Evolutionary conservation across 179 eudicot genomes (phyloP), one percentile per base, ranked within the genome.

Genomic region (Beta lomatogona): DNA sequence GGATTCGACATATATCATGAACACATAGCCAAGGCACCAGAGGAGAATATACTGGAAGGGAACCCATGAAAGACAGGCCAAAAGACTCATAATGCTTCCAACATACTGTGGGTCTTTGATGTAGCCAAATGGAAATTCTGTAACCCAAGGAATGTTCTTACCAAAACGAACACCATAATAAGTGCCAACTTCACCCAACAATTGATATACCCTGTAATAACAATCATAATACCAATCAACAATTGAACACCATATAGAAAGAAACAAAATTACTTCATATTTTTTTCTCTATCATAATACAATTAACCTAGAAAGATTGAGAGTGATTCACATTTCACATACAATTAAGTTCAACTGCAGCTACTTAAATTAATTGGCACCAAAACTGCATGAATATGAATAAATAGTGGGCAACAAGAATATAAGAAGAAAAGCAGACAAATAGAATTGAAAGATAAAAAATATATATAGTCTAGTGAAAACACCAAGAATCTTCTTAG

Each of bases 121-220:
- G 46, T 93, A 92, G 53, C 99, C 98, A 71, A 94, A 96, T 9
- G 99, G 98, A 76, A 96, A 96, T 80, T 91, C 91, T 18, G 97
- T 88, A 50, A 93, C 97, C 99, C 99, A 96, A n/a, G 99, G 98
- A 54, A 96, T 84, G 85, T 60, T 79, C 87, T 91, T 91, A 58
- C 98, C 99, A 60, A 96, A 96, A 45, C 99, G 96, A 66, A 94
- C 98, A 15, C 99, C 99, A 82, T 96, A 96, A 86, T 94, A 94
- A 63, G 97, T 94, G 31, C 99, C 98, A 8, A 91, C 22, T 89
- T 96, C 99, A 82, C 99, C 99, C 69, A 96, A 88, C 85, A 96
- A 82, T 83, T 92, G 99, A 80, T 96, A 96, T 14, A 96, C 98
- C 98, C 99, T 96, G 92, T 54, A 84, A 64, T 81, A 36, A 2